A percentile compares a stretch with the other conserved stretches of the same genome.
phyloP scores from a whole-genome alignment of 306 rosid genomes.

The Cucumis cinereus region DNA sequence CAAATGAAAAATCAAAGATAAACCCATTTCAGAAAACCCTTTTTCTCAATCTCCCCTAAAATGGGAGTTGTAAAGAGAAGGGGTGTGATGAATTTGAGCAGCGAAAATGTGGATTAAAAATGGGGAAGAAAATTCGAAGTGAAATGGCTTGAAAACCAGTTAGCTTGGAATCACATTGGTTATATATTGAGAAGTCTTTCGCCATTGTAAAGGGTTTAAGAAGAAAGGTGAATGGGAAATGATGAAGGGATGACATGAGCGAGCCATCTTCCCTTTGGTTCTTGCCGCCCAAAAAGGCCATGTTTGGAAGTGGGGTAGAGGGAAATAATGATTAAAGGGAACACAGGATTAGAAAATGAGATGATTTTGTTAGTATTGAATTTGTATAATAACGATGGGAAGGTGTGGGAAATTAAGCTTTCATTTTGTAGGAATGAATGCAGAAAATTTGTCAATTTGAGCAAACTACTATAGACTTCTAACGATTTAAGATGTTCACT shows the following conservation, averaged over 20 bases:
- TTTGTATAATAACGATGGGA: not conserved
- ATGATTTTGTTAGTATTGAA: not conserved
- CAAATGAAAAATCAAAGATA: not conserved
- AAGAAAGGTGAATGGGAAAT: not conserved
- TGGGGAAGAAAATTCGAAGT: not conserved
- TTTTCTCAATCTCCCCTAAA: not conserved
- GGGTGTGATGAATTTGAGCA: not conserved
- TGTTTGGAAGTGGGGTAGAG: not conserved
- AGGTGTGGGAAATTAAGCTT: not conserved
- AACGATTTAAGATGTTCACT: no score
- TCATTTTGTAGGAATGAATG: not conserved
- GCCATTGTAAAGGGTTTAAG: not conserved
- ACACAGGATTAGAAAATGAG: not conserved
- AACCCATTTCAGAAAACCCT: not conserved
- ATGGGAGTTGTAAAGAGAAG: not conserved
- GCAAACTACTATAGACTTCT: no score
- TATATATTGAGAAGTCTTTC: not conserved
- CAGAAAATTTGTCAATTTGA: no score
- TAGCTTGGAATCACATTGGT: not conserved
- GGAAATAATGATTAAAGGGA: not conserved
- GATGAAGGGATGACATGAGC: slow-evolving; percentile 2
- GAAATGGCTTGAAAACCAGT: not conserved
- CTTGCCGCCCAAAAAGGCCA: slow-evolving; percentile 7
- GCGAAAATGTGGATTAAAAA: not conserved
- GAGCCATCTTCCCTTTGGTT: not conserved